These are phyloP conservation scores for Alopecurus myosuroides DNA, from an alignment of 176 grass and related monocot species.

Conservation along the genomic window DNA sequence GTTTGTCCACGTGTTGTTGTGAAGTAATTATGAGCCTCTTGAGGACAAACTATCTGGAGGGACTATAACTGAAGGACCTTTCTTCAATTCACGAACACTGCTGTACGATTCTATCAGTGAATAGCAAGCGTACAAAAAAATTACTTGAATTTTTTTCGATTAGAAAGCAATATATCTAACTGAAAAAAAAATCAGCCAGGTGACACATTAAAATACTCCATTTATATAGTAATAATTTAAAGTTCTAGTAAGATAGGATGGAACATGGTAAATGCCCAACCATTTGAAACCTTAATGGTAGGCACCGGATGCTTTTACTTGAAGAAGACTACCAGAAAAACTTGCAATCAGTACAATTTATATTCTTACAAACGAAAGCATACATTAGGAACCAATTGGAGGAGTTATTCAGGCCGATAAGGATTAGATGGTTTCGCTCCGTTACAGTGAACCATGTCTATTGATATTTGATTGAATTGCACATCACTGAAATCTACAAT, in stretches of 20 bases:
- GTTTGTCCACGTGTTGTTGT: too few species aligned
- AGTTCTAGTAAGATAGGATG: not conserved
- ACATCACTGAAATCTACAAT: constrained; percentile 77
- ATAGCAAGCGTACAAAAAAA: not conserved
- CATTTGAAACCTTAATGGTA: not conserved
- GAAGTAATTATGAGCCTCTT: not conserved
- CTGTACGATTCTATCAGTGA: not conserved
- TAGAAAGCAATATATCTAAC: not conserved
- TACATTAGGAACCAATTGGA: constrained; percentile 69
- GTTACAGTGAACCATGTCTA: constrained; percentile 59
- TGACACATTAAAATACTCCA: not conserved
- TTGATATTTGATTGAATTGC: constrained; percentile 56
- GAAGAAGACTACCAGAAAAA: not conserved
- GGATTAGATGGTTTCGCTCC: constrained; percentile 67
- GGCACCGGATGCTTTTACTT: not conserved
- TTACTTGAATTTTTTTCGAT: not conserved
- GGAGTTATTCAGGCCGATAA: constrained; percentile 57
- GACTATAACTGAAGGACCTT: not conserved
- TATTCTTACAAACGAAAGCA: constrained; percentile 25
- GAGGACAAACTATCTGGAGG: not conserved
- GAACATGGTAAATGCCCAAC: not conserved
- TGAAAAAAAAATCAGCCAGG: constrained; percentile 6
- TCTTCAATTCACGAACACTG: not conserved
- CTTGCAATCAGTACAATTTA: constrained; percentile 14
- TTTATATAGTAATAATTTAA: not conserved